phyloP scores from a whole-genome alignment of 2,329 filamentous ascomycete genomes.

The Raffaelea arxii region DNA sequence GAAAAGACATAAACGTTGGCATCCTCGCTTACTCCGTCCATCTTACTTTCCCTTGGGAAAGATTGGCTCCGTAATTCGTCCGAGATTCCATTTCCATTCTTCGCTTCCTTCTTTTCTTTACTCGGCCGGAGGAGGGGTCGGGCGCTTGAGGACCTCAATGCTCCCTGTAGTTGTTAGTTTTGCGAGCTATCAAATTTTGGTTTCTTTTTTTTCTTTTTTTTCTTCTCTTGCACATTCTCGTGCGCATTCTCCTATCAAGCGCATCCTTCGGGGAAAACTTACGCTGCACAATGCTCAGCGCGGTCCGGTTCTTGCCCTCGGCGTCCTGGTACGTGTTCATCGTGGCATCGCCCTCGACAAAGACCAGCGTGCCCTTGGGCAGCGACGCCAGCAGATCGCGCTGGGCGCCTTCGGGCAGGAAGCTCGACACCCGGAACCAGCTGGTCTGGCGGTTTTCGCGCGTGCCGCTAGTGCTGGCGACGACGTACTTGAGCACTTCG shows the following conservation, averaged over 20 bases:
- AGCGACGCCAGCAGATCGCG: conserved; percentile 64
- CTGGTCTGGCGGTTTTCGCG: conserved; percentile 65
- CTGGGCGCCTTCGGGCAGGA: conserved; percentile 54
- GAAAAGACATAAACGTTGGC: background rate
- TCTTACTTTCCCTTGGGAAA: too few species aligned
- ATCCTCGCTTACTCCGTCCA: conserved; percentile 4
- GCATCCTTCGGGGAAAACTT: conserved; percentile 37
- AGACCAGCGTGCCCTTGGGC: conserved; percentile 75
- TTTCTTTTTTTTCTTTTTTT: too few species aligned
- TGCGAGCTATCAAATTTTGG: too few species aligned
- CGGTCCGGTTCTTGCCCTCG: conserved; percentile 57
- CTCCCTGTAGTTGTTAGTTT: conserved; percentile 29
- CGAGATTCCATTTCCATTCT: too few species aligned
- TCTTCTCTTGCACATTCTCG: too few species aligned
- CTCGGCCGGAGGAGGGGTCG: conserved; percentile 9
- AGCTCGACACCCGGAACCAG: conserved; percentile 77
- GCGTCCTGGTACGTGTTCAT: conserved; percentile 57
- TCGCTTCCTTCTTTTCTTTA: too few species aligned
- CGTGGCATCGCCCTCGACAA: conserved; percentile 71
- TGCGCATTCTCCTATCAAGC: too few species aligned
- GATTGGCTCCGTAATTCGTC: conserved; percentile 4
- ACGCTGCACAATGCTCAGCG: conserved; percentile 73
- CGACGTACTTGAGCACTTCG: conserved; percentile 66
- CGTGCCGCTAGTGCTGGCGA: conserved; percentile 60
- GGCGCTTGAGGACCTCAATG: conserved; percentile 36